Evolutionary conservation across 768 basidiomycete species (phyloP).

Genomic region (Naganishia kalamii): DNA sequence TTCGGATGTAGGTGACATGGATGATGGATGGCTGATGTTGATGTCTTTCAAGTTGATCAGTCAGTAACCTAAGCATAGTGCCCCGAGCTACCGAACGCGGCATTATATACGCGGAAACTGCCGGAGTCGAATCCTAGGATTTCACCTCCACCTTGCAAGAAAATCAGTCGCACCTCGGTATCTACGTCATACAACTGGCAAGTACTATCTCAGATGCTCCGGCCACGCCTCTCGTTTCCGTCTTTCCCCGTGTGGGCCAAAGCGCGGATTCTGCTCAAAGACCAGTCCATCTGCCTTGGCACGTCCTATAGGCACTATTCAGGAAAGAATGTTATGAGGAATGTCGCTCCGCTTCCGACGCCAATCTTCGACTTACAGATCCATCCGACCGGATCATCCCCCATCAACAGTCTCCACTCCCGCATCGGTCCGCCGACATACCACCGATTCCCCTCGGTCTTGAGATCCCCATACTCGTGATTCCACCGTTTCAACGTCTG

Average conservation of each 20-base stretch:
- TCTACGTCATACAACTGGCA: no score
- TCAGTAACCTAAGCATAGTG: no score
- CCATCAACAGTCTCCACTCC: constrained; percentile 83
- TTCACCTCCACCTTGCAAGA: no score
- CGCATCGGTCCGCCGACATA: constrained; percentile 57
- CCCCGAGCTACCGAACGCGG: no score
- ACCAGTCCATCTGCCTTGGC: constrained; percentile 42
- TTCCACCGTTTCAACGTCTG: constrained; percentile 56
- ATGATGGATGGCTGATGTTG: no score
- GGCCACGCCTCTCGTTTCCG: constrained; percentile 43
- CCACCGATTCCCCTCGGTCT: constrained; percentile 79
- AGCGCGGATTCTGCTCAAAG: constrained; percentile 40
- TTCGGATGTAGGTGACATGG: no score
- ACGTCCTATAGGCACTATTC: constrained; percentile 40
- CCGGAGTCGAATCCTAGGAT: no score
- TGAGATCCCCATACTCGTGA: constrained; percentile 69
- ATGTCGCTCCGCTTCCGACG: constrained; percentile 11
- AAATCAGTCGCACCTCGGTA: no score
- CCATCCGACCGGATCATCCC: constrained; percentile 62
- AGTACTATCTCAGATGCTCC: background rate
- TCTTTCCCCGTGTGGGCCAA: constrained; percentile 45
- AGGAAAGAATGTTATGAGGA: background rate
- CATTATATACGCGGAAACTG: no score
- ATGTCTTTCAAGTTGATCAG: no score
- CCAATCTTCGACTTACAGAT: constrained; percentile 58